Evolutionary conservation across 768 basidiomycete species (phyloP).

Genomic region (Exidia glandulosa): DNA sequence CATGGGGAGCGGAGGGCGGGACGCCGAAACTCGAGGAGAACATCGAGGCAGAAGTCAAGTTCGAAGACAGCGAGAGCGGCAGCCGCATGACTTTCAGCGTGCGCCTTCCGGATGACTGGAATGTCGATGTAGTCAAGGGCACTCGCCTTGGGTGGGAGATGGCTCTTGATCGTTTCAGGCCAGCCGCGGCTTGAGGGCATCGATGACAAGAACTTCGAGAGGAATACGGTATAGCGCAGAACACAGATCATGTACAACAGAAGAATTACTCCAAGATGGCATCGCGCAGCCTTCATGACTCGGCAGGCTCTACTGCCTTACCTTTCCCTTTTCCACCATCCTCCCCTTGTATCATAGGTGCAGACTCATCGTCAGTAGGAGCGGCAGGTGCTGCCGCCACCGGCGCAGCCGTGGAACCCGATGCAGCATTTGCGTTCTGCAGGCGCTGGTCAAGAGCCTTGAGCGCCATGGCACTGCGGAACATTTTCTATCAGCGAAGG

Average conservation of each 20-base stretch:
- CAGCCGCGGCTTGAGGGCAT: too few relatives aligned
- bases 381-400: background rate
- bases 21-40: too few relatives aligned
- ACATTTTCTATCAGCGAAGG: background rate
- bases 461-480: constrained; percentile 76
- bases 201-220: too few relatives aligned
- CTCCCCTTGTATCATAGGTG: background rate
- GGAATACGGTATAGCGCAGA: too few relatives aligned
- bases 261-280: background rate
- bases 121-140: background rate
- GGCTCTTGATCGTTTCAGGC: too few relatives aligned
- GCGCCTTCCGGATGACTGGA: background rate
- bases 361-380: background rate
- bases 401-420: background rate
- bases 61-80: background rate
- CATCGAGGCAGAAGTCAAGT: background rate
- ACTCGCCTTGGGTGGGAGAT: too few relatives aligned
- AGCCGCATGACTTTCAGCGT: background rate
- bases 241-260: background rate
- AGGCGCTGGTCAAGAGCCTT: constrained; percentile 93
- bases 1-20: too few relatives aligned
- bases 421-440: constrained; percentile 5
- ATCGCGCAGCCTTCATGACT: background rate
- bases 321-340: background rate
- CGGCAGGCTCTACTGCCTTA: background rate